These are phyloP conservation scores for Malus asiatica DNA, from an alignment of 306 rosid species.

Conservation along the genomic window DNA sequence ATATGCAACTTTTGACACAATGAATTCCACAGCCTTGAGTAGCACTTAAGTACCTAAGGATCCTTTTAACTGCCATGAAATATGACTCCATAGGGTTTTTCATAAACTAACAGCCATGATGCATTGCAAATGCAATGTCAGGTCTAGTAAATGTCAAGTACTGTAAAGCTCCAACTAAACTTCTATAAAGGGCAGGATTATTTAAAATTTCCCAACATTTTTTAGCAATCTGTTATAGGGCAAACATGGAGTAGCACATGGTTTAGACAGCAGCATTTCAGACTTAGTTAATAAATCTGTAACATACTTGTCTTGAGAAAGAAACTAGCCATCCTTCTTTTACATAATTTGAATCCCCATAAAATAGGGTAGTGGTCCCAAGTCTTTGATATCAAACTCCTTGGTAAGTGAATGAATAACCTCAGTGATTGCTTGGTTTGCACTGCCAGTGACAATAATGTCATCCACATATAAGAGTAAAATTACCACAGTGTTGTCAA, in stretches of 20 bases:
- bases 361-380: background rate
- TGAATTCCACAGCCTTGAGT: no score
- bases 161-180: background rate
- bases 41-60: no score
- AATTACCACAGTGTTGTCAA: background rate
- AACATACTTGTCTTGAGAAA: background rate
- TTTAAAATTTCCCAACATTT: background rate
- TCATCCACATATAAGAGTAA: background rate
- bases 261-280: no score
- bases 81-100: rapidly evolving
- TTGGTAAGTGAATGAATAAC: no score
- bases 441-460: background rate
- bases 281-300: no score
- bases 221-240: no score
- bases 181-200: background rate
- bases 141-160: background rate
- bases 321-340: background rate
- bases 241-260: no score
- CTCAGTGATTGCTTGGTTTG: no score
- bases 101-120: background rate
- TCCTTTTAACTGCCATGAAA: no score
- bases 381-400: no score
- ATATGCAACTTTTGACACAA: no score
- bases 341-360: background rate
- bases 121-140: background rate